These are phyloP conservation scores for Globisporangium paddicum DNA, from an alignment of 352 stramenopile species.

Conservation along the genomic window DNA sequence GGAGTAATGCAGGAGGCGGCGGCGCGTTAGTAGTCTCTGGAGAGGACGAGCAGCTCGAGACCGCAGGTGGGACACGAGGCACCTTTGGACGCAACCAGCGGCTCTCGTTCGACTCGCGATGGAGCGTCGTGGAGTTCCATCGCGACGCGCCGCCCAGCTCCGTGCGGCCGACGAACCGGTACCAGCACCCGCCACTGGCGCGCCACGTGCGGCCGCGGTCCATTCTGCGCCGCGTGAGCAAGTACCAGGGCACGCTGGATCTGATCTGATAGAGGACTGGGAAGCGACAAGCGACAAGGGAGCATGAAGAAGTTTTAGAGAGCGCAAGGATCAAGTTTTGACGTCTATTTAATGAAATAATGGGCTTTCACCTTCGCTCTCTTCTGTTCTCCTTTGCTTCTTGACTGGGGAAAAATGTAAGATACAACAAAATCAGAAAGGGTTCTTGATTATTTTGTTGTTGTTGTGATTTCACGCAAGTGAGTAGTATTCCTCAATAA, in stretches of 20 bases:
- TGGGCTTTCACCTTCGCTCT: background rate
- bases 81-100: conserved; percentile 56
- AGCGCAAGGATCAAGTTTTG: background rate
- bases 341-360: background rate
- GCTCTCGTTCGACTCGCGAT: conserved; percentile 56
- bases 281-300: no score
- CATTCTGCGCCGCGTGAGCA: background rate
- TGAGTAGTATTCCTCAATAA: no score
- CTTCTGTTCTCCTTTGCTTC: no score
- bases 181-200: conserved; percentile 18
- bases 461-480: no score
- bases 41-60: conserved; percentile 32
- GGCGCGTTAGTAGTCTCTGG: background rate
- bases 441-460: no score
- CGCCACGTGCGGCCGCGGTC: conserved; percentile 15
- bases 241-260: background rate
- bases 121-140: conserved; percentile 51
- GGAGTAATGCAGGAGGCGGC: background rate
- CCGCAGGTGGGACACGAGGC: conserved; percentile 36
- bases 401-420: no score
- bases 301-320: no score
- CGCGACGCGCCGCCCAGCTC: conserved; percentile 27
- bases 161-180: conserved; percentile 21
- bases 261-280: background rate
- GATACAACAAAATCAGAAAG: no score